phyloP scores from a whole-genome alignment of 2,329 filamentous ascomycete genomes.

The Curvularia sp. region DNA sequence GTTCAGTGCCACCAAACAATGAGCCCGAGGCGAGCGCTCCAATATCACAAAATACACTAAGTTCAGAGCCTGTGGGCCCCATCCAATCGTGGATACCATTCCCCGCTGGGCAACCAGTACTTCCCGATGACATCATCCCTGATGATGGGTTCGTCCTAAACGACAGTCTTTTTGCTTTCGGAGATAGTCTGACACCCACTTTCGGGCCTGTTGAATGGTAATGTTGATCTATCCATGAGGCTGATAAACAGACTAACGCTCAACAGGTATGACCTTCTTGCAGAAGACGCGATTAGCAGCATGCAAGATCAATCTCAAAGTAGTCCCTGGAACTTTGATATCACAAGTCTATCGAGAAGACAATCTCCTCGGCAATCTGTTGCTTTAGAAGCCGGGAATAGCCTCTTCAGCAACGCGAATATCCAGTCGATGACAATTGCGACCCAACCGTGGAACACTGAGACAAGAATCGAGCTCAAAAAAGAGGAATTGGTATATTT shows the following conservation, averaged over 20 bases:
- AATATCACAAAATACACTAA: conserved; percentile 11
- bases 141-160: conserved; percentile 37
- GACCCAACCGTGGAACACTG: conserved; percentile 36
- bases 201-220: conserved; percentile 56
- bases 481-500: conserved; percentile 51
- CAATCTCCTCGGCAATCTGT: conserved; percentile 37
- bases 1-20: conserved; percentile 9
- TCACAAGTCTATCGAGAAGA: conserved; percentile 54
- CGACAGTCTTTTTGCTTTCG: conserved; percentile 35
- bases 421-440: conserved; percentile 11
- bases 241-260: conserved; percentile 1
- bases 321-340: conserved; percentile 51
- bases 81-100: conserved; percentile 28
- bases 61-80: conserved; percentile 14
- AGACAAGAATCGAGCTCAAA: conserved; percentile 36
- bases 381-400: conserved; percentile 36
- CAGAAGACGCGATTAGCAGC: conserved; percentile 52
- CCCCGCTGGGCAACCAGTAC: conserved; percentile 18
- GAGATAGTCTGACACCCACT: conserved; percentile 45
- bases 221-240: neutral
- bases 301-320: conserved; percentile 43
- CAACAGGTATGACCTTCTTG: conserved; percentile 54
- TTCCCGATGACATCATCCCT: conserved; percentile 29
- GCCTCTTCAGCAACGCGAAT: conserved; percentile 9
- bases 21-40: conserved; percentile 7